Conservation (phyloP, 352 stramenopile species). For the Phytopythium chamaehyphon region DNA sequence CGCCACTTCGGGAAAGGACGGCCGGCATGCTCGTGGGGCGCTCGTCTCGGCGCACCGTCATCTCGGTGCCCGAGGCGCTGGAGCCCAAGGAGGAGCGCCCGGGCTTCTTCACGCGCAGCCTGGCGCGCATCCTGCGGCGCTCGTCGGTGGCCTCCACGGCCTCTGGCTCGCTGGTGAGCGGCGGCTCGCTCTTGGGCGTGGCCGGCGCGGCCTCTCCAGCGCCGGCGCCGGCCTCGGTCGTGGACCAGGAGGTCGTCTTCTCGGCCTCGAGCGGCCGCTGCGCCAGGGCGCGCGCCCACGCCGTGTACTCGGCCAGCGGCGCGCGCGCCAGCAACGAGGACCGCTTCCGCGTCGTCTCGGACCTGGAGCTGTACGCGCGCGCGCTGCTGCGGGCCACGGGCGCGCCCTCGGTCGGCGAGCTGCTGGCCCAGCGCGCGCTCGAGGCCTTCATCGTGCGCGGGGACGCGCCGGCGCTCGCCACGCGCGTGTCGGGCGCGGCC, state of each 20-base stretch:
- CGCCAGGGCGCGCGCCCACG: slow-evolving; percentile 10
- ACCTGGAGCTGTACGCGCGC: slow-evolving; percentile 56
- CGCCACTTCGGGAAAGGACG: not conserved
- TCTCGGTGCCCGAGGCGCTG: slow-evolving; percentile 13
- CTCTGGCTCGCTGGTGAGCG: slow-evolving; percentile 10
- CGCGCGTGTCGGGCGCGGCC: slow-evolving; percentile 10
- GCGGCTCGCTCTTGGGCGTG: slow-evolving; percentile 2
- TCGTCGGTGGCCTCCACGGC: slow-evolving; percentile 30
- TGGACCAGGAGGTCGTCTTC: slow-evolving; percentile 60
- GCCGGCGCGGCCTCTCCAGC: not conserved
- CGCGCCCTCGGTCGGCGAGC: slow-evolving; percentile 15
- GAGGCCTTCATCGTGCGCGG: slow-evolving; percentile 42
- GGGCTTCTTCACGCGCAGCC: slow-evolving; percentile 44
- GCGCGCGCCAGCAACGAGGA: slow-evolving; percentile 59
- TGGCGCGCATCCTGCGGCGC: slow-evolving; percentile 45
- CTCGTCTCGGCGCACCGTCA: slow-evolving; percentile 19
- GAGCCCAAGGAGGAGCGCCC: slow-evolving; percentile 23
- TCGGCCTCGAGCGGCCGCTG: not conserved
- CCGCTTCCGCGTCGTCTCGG: slow-evolving; percentile 62
- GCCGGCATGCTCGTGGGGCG: slow-evolving; percentile 20
- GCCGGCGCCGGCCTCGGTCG: slow-evolving; percentile 2
- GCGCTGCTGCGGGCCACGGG: slow-evolving; percentile 36
- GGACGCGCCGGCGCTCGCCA: slow-evolving; percentile 30
- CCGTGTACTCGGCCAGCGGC: slow-evolving; percentile 38
- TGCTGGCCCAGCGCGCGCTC: slow-evolving; percentile 29